Evolutionary conservation across 2,329 filamentous ascomycete species (phyloP).

Genomic region (Beauveria caledonica): DNA sequence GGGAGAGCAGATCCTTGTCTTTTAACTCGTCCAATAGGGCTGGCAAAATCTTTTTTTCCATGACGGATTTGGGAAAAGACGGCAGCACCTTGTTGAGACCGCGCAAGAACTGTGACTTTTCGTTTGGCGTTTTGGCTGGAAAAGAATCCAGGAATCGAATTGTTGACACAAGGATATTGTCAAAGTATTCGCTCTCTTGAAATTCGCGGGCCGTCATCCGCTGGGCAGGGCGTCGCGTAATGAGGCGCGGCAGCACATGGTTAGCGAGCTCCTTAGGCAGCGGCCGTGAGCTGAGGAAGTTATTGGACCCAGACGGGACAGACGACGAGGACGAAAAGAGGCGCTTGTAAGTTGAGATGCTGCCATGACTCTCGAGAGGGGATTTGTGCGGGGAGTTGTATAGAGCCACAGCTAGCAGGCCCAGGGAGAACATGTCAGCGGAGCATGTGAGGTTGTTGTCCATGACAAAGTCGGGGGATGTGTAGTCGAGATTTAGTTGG

Average conservation of each 20-base stretch:
- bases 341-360: slow-evolving; percentile 76
- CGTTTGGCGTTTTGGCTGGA: slow-evolving; percentile 81
- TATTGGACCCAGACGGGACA: slow-evolving; percentile 71
- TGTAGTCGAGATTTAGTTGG: slow-evolving; percentile 87
- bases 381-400: slow-evolving; percentile 94
- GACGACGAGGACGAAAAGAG: slow-evolving; percentile 71
- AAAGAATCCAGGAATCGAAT: slow-evolving; percentile 90
- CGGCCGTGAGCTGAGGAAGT: slow-evolving; percentile 71
- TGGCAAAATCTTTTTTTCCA: slow-evolving; percentile 90
- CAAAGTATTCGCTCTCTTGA: slow-evolving; percentile 91
- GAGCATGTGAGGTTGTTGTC: slow-evolving; percentile 79
- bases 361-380: slow-evolving; percentile 74
- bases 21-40: slow-evolving; percentile 89
- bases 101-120: slow-evolving; percentile 87
- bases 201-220: slow-evolving; percentile 84
- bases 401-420: slow-evolving; percentile 76
- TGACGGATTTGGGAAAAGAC: slow-evolving; percentile 85
- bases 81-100: slow-evolving; percentile 80
- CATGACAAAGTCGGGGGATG: slow-evolving; percentile 88
- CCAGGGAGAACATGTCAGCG: slow-evolving; percentile 90
- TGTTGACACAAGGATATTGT: slow-evolving; percentile 92
- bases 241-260: slow-evolving; percentile 73
- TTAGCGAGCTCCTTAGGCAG: slow-evolving; percentile 70
- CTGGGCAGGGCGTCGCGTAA: slow-evolving; percentile 80
- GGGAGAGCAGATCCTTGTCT: slow-evolving; percentile 74